These are phyloP conservation scores for Mycosphaerella sp. DNA, from an alignment of 2,329 filamentous ascomycete species.

Conservation along the genomic window DNA sequence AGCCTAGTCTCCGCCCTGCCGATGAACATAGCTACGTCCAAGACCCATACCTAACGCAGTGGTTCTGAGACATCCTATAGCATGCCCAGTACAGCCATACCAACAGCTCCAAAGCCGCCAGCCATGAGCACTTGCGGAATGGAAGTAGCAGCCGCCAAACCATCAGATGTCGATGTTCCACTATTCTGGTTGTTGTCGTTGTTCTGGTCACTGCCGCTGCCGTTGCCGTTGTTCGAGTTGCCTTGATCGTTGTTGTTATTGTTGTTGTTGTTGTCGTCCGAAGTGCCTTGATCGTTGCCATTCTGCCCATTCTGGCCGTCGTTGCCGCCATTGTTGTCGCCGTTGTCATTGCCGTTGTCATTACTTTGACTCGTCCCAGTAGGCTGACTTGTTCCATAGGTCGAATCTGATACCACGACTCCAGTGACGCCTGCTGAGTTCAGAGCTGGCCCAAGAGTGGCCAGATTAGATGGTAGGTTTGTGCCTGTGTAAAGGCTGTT, in stretches of 20 bases:
- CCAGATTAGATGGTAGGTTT: conserved; percentile 1
- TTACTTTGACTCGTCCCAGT: conserved; percentile 1
- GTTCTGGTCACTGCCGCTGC: neutral
- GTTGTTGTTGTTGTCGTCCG: neutral
- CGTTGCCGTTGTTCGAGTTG: neutral
- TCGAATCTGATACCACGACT: conserved; percentile 2
- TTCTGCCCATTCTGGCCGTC: neutral
- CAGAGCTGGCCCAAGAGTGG: conserved; percentile 8
- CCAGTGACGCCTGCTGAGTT: conserved; percentile 13
- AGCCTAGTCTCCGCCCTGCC: no score
- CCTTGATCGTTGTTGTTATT: neutral
- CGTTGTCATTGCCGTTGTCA: neutral
- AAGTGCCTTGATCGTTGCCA: neutral
- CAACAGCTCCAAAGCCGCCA: conserved; percentile 7
- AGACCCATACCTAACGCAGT: no score
- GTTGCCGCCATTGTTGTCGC: neutral
- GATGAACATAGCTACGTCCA: no score
- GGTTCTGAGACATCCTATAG: neutral
- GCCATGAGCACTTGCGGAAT: conserved; percentile 10
- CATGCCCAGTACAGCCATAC: conserved; percentile 6
- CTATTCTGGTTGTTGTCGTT: neutral
- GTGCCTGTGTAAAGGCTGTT: conserved; percentile 4
- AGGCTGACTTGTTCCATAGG: neutral
- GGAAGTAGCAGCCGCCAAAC: neutral
- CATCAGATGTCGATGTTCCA: neutral